phyloP scores from a whole-genome alignment of 208 protist species.

The Trypanosoma conorhini region DNA sequence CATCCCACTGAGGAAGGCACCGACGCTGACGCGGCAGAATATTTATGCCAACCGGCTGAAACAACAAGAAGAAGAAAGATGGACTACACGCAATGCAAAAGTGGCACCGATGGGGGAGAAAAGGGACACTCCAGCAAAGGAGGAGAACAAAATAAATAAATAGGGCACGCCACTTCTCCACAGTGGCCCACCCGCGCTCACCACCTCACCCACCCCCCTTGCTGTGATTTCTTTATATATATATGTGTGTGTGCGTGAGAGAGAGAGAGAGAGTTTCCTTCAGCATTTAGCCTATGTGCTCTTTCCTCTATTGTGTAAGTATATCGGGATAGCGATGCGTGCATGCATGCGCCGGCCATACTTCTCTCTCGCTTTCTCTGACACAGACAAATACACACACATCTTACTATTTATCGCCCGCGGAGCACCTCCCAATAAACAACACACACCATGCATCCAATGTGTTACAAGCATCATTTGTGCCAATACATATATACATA shows the following conservation, averaged over 20 bases:
- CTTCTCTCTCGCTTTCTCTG: not conserved
- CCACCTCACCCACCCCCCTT: not conserved
- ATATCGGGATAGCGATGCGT: not conserved
- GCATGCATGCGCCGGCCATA: not conserved
- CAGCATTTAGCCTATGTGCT: not conserved
- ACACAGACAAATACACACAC: not conserved
- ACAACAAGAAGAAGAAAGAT: not conserved
- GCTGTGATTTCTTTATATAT: not conserved
- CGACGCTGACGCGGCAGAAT: not conserved
- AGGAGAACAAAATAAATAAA: not conserved
- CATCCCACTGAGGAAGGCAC: not conserved
- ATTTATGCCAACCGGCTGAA: not conserved
- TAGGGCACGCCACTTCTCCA: not conserved
- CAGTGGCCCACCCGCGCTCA: not conserved
- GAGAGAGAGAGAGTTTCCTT: no score
- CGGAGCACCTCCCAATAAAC: not conserved
- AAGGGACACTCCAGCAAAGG: not conserved
- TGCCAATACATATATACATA: slow-evolving; percentile 7
- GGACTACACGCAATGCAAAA: not conserved
- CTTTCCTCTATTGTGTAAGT: not conserved
- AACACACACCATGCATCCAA: not conserved
- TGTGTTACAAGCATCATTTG: not conserved
- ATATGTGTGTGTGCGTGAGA: no score
- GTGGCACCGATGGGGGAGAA: not conserved
- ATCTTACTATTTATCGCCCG: not conserved